Evolutionary conservation across 371 early-diverging fungal genomes (phyloP).

Genomic region (Entomophthora muscae): DNA sequence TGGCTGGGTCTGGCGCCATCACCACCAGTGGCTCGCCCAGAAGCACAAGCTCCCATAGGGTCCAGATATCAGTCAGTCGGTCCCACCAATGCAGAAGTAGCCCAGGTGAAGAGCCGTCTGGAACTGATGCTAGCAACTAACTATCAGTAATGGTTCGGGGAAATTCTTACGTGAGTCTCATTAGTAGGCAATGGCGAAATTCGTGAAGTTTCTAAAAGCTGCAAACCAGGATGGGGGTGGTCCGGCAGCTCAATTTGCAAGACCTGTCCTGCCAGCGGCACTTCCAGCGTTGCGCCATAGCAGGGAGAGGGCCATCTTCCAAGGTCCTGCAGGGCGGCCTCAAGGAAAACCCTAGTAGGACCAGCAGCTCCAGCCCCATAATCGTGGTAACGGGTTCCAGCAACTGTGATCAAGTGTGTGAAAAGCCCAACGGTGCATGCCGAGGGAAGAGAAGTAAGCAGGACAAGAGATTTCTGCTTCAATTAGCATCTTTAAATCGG

Average conservation of each 20-base stretch:
- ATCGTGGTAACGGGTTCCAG: conserved; percentile 39
- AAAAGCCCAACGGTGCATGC: conserved; percentile 51
- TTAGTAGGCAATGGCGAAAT: neutral
- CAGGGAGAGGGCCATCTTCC: neutral
- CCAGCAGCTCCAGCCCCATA: neutral
- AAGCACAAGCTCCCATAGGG: conserved; percentile 88
- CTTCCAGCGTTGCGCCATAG: neutral
- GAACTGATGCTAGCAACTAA: conserved; percentile 5
- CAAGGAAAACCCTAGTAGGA: neutral
- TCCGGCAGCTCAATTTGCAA: conserved; percentile 3
- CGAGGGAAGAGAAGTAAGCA: conserved; percentile 35
- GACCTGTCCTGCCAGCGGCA: conserved; percentile 2
- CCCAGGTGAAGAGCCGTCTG: neutral
- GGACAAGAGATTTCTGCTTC: conserved; percentile 8
- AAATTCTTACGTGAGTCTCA: neutral
- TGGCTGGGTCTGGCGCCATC: conserved; percentile 69
- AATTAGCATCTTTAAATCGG: conserved; percentile 12
- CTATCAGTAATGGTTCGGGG: neutral
- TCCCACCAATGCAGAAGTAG: conserved; percentile 19
- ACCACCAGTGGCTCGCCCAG: conserved; percentile 83
- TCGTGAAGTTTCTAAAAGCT: neutral
- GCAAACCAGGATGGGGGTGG: neutral
- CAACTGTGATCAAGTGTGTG: conserved; percentile 39
- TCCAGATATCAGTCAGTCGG: conserved; percentile 70
- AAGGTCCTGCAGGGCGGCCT: neutral